Percentiles rank a stretch among this genome's conserved stretches.
phyloP scores from a whole-genome alignment of 164 flowering plant species.

The Sedum album region DNA sequence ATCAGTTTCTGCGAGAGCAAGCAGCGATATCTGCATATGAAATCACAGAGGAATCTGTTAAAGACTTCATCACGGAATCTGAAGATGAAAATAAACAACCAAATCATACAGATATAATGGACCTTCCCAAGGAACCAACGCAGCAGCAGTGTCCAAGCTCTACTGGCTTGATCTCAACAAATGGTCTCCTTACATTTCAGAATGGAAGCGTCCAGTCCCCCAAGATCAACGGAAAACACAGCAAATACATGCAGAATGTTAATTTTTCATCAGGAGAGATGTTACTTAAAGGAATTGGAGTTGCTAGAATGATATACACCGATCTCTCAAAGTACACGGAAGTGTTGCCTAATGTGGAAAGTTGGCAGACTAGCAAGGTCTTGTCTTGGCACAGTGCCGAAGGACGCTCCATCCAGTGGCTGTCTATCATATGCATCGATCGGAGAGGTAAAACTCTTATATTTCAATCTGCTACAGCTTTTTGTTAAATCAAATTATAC shows the following conservation, averaged over 20 bases:
- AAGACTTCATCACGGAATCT: conserved; percentile 53
- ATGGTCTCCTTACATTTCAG: conserved; percentile 23
- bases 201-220: conserved; percentile 39
- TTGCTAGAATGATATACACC: conserved; percentile 41
- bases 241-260: conserved; percentile 44
- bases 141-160: conserved; percentile 41
- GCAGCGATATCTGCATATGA: conserved; percentile 80
- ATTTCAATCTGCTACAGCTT: background rate
- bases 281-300: conserved; percentile 47
- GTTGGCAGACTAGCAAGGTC: conserved; percentile 72
- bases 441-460: conserved; percentile 56
- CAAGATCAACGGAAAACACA: conserved; percentile 83
- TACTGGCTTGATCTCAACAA: conserved; percentile 26
- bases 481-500: background rate
- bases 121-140: conserved; percentile 36
- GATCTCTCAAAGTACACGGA: conserved; percentile 62
- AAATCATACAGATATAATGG: conserved; percentile 25
- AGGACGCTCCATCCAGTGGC: conserved; percentile 85
- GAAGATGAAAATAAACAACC: conserved; percentile 41
- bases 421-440: conserved; percentile 67
- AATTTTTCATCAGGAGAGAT: conserved; percentile 41
- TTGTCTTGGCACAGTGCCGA: conserved; percentile 78
- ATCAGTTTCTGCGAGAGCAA: conserved; percentile 85
- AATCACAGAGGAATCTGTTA: conserved; percentile 64
- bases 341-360: conserved; percentile 74